A percentile compares a stretch with the other conserved stretches of the same genome.
phyloP scores from a whole-genome alignment of 2,329 filamentous ascomycete genomes.

The Hysterium pulicare region DNA sequence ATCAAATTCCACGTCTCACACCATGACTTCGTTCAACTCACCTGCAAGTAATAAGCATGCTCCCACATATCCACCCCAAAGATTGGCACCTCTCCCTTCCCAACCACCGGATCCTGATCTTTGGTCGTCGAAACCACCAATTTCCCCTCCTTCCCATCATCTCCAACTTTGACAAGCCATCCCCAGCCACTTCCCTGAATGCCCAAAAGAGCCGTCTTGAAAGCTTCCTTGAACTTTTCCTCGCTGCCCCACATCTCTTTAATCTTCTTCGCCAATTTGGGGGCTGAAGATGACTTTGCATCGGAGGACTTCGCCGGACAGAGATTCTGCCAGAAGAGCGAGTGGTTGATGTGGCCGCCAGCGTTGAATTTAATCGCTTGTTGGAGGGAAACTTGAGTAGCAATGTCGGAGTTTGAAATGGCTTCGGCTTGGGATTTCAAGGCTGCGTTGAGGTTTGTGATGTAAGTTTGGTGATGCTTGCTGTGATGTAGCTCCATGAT shows the following conservation, averaged over 20 bases:
- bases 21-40: constrained; percentile 23
- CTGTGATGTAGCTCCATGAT: constrained; percentile 80
- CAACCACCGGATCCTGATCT: constrained; percentile 75
- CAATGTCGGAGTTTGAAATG: constrained; percentile 55
- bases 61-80: constrained; percentile 90
- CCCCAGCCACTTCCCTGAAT: constrained; percentile 87
- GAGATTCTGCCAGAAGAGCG: constrained; percentile 86
- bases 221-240: constrained; percentile 62
- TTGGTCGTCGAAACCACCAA: constrained; percentile 77
- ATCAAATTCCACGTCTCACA: constrained; percentile 12
- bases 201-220: constrained; percentile 62
- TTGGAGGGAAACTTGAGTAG: constrained; percentile 65
- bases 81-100: constrained; percentile 61
- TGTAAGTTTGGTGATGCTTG: constrained; percentile 77
- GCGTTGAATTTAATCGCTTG: constrained; percentile 80
- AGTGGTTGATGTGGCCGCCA: constrained; percentile 91
- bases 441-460: constrained; percentile 70
- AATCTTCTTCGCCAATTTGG: constrained; percentile 61
- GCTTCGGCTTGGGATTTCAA: constrained; percentile 59
- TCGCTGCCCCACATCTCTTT: constrained; percentile 65
- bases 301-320: constrained; percentile 58
- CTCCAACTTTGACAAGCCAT: constrained; percentile 73
- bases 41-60: constrained; percentile 85
- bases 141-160: constrained; percentile 47
- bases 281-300: constrained; percentile 54